These are phyloP conservation scores for Hansenula lynferdii DNA, from an alignment of 1,139 yeast genomes.

Conservation along the genomic window DNA sequence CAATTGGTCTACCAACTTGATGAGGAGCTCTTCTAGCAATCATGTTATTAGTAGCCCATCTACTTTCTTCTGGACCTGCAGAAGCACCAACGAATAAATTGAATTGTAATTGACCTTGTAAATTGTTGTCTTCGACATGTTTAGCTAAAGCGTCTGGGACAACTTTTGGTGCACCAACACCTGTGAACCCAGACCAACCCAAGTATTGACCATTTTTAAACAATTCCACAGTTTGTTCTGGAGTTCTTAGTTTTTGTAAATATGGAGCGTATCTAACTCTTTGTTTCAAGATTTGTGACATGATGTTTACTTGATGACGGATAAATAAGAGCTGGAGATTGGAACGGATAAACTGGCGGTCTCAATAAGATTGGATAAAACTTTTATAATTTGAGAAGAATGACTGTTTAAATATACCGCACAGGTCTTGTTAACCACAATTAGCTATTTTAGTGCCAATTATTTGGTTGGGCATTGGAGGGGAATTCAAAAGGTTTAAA, in stretches of 20 bases:
- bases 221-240: conserved; percentile 77
- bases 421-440: not conserved
- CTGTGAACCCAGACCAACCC: conserved; percentile 99
- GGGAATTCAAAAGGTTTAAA: not conserved
- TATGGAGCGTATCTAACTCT: conserved; percentile 91
- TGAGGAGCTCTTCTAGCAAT: conserved; percentile 90
- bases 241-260: conserved; percentile 67
- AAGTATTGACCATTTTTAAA: conserved; percentile 88
- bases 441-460: not conserved
- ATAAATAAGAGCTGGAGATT: too few species aligned
- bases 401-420: conserved; percentile 2
- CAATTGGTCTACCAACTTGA: conserved; percentile 96
- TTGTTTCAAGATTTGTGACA: conserved; percentile 79
- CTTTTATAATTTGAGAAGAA: not conserved
- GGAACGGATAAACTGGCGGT: too few species aligned
- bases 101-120: conserved; percentile 83
- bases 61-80: conserved; percentile 93
- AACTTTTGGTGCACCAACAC: conserved; percentile 96
- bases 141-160: conserved; percentile 84
- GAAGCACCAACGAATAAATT: conserved; percentile 95
- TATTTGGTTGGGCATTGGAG: not conserved
- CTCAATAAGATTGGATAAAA: not conserved
- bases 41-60: conserved; percentile 92
- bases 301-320: too few species aligned
- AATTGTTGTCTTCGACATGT: conserved; percentile 80